Percentiles rank a stretch among this genome's conserved stretches.
These are phyloP conservation scores for Mucor ambiguus DNA, from an alignment of 371 early-diverging fungal species.

Conservation along the genomic window DNA sequence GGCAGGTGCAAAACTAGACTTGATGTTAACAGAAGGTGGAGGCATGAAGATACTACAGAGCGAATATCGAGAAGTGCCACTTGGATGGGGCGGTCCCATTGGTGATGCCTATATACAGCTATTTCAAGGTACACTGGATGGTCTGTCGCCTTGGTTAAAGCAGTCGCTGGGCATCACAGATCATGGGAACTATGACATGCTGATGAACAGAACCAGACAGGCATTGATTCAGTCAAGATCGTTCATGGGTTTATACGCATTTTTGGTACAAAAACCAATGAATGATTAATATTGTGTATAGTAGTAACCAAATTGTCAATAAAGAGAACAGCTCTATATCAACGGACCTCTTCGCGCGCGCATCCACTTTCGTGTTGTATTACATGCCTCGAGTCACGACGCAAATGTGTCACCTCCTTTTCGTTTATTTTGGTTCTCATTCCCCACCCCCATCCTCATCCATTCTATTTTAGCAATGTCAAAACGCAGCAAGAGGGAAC, in stretches of 20 bases:
- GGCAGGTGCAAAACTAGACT: constrained; percentile 36
- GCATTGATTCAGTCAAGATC: constrained; percentile 32
- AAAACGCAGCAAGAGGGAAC: constrained; percentile 8
- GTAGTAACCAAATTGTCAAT: background rate
- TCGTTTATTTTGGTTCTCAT: constrained; percentile 7
- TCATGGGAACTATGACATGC: constrained; percentile 16
- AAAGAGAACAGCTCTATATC: background rate
- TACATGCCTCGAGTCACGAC: background rate
- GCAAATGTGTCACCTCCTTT: background rate
- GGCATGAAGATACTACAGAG: constrained; percentile 32
- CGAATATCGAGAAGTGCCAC: constrained; percentile 40
- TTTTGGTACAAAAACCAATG: constrained; percentile 32
- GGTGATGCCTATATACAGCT: constrained; percentile 35
- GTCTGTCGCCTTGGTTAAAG: constrained; percentile 93
- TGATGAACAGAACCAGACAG: constrained; percentile 13
- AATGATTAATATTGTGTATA: background rate
- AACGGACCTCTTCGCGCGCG: constrained; percentile 3
- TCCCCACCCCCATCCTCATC: too few relatives aligned
- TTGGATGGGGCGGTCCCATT: constrained; percentile 45
- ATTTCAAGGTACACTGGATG: constrained; percentile 68
- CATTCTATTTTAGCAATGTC: constrained; percentile 7
- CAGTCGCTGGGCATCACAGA: constrained; percentile 50
- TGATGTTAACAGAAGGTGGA: constrained; percentile 23
- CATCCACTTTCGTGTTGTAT: background rate
- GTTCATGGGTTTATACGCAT: constrained; percentile 39